These are phyloP conservation scores for Boeremia exigua DNA, from an alignment of 2,329 filamentous ascomycete species.

Conservation along the genomic window DNA sequence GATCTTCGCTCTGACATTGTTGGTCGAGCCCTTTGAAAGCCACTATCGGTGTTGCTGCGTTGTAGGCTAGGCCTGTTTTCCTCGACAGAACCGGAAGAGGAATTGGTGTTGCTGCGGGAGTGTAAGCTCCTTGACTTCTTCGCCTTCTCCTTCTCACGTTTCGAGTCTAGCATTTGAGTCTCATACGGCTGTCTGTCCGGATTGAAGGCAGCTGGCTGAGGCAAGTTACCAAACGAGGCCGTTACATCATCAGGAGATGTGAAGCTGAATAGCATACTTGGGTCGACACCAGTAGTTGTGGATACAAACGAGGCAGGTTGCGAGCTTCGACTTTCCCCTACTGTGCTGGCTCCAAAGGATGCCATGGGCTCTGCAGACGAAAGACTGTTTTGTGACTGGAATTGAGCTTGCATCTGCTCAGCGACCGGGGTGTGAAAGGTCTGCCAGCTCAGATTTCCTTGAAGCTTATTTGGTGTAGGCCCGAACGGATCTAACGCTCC, in stretches of 20 bases:
- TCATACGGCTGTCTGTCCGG: slow-evolving; percentile 48
- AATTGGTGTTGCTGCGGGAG: slow-evolving; percentile 49
- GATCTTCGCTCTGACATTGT: slow-evolving; percentile 40
- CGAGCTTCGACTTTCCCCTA: slow-evolving; percentile 27
- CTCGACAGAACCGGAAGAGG: slow-evolving; percentile 46
- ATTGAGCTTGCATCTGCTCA: slow-evolving; percentile 44
- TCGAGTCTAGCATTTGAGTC: slow-evolving; percentile 43
- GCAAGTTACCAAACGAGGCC: slow-evolving; percentile 37
- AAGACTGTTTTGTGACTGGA: slow-evolving; percentile 41
- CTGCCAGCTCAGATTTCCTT: slow-evolving; percentile 41
- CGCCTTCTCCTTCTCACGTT: slow-evolving; percentile 42
- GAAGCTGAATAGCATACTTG: slow-evolving; percentile 55
- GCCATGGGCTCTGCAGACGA: slow-evolving; percentile 29
- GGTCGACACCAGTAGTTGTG: slow-evolving; percentile 53
- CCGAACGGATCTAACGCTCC: slow-evolving; percentile 43
- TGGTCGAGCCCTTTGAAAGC: slow-evolving; percentile 39
- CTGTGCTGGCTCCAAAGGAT: slow-evolving; percentile 33
- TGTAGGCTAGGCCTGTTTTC: slow-evolving; percentile 45
- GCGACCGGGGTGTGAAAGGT: slow-evolving; percentile 36
- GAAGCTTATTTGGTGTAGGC: slow-evolving; percentile 43
- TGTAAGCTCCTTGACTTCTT: slow-evolving; percentile 44
- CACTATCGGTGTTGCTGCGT: slow-evolving; percentile 56
- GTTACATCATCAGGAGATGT: slow-evolving; percentile 36
- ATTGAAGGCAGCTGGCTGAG: slow-evolving; percentile 25
- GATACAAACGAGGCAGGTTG: slow-evolving; percentile 42